These are phyloP conservation scores for Rhexocercosporidium sp. DNA, from an alignment of 2,329 filamentous ascomycete species.

Conservation along the genomic window DNA sequence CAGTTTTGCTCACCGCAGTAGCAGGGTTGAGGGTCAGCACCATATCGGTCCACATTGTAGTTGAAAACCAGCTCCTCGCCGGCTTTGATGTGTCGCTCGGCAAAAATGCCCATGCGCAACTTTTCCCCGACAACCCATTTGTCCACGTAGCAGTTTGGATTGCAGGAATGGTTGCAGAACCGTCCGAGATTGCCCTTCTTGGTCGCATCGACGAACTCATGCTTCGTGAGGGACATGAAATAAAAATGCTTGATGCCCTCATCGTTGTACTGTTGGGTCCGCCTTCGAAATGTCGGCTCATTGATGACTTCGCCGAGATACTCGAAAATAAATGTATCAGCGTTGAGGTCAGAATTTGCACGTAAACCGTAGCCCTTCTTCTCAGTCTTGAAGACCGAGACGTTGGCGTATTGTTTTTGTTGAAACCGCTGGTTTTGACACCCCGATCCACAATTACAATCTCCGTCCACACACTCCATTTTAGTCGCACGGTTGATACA, in stretches of 20 bases:
- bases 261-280: constrained; percentile 92
- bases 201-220: constrained; percentile 96
- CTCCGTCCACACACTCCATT: constrained; percentile 86
- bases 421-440: constrained; percentile 98
- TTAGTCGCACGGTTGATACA: constrained; percentile 99
- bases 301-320: constrained; percentile 99
- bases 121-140: constrained; percentile 99
- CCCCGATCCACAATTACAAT: constrained; percentile 83
- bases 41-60: constrained; percentile 98
- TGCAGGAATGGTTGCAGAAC: constrained; percentile 99
- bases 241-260: constrained; percentile 99
- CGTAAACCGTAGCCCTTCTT: constrained; percentile 97
- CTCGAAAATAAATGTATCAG: constrained; percentile 94
- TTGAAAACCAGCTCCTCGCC: constrained; percentile 98
- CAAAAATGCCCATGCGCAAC: constrained; percentile 98
- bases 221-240: constrained; percentile 98
- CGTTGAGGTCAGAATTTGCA: constrained; percentile 74
- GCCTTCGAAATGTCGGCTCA: constrained; percentile 83
- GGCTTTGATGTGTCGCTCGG: constrained; percentile 79
- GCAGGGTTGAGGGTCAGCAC: constrained; percentile 93
- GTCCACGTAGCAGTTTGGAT: constrained; percentile 98
- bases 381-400: constrained; percentile 95
- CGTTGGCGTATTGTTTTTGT: constrained; percentile 84
- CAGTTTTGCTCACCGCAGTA: constrained; percentile 96
- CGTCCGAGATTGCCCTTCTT: constrained; percentile 94